phyloP scores from a whole-genome alignment of 192 early-diverging fungal species.

The Coemansia sp. region DNA sequence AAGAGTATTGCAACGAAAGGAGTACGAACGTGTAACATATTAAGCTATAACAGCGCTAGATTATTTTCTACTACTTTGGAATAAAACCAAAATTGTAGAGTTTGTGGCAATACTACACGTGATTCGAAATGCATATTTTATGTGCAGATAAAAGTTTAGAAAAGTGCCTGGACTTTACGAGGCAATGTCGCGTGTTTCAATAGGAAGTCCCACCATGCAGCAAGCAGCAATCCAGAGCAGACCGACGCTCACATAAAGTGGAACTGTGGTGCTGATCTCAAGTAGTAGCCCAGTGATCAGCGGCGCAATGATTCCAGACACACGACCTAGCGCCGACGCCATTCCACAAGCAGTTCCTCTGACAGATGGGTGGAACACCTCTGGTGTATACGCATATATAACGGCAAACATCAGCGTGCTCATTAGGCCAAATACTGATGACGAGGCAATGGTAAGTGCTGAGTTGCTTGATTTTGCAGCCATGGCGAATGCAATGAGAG shows the following conservation, averaged over 20 bases:
- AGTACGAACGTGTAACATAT: too few relatives aligned
- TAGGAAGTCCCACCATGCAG: conserved; percentile 69
- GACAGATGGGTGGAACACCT: conserved; percentile 73
- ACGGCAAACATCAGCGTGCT: conserved; percentile 80
- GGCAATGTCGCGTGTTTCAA: conserved; percentile 51
- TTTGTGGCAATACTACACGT: neutral
- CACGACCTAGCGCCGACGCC: conserved; percentile 71
- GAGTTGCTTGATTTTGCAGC: conserved; percentile 47
- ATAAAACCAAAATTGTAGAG: neutral
- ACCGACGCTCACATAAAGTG: conserved; percentile 64
- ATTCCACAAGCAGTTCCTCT: conserved; percentile 79
- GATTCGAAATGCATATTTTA: neutral
- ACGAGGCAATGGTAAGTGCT: conserved; percentile 58
- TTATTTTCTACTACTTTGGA: neutral
- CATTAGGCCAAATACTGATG: conserved; percentile 61
- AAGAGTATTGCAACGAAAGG: too few relatives aligned
- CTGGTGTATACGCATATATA: conserved; percentile 84
- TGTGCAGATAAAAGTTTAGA: neutral
- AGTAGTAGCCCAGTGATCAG: conserved; percentile 67
- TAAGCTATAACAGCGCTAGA: neutral
- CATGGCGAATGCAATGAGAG: conserved; percentile 66
- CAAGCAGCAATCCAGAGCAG: conserved; percentile 57
- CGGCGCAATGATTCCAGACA: conserved; percentile 74
- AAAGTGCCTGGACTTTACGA: neutral
- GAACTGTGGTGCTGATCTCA: conserved; percentile 55